Evolutionary conservation across 768 basidiomycete species (phyloP), one percentile per base, ranked within the genome.

Genomic region (Mycena capillaripes): DNA sequence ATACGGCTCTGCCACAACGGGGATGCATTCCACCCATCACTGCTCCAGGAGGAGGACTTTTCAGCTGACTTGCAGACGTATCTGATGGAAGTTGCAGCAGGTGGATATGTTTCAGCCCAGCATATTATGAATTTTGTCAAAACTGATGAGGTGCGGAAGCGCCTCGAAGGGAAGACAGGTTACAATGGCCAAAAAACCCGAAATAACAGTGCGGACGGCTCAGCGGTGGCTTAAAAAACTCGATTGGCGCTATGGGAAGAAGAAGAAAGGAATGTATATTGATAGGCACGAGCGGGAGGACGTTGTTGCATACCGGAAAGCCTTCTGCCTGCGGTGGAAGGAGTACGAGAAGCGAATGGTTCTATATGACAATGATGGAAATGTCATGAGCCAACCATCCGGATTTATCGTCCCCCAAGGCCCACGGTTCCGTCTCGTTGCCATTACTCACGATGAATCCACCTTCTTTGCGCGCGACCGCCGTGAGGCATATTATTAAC

Each of bases 221-320:
- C 58, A 57, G 5, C 48, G 71, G 2, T 86, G 82, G 83, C 73
- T 88, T 2, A 63, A 78, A 10, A 80, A 76, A 12, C 48, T 86
- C 9, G 79, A 76, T 3, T 85, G 77, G 72, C 77, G 75, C 0
- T 86, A 79, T 69, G 34, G 50, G 1, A 48, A 70, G 17, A 76
- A 77, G 30, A 64, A 76, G 25, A 83, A 81, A 30, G 84, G 82
- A 2, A 81, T 81, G 78, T 86, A 84, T 56, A 72, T 82, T 52
- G 83, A 85, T 75, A 80, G 85, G 0, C 84, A 85, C 75, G 81
- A 85, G 57, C 42, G 77, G 0, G 77, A 80, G 30, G 84, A 86
- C 79, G 81, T 86, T n/a, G 79, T 83, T 0, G 55, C 69, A 9
- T 86, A 86, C 58, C 74, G 74, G 5, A 72, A 81, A 7, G 63